A percentile compares a stretch with the other conserved stretches of the same genome.
Conservation (phyloP, 495 filamentous ascomycete genomes). For the Aspergillus nidulans region DNA sequence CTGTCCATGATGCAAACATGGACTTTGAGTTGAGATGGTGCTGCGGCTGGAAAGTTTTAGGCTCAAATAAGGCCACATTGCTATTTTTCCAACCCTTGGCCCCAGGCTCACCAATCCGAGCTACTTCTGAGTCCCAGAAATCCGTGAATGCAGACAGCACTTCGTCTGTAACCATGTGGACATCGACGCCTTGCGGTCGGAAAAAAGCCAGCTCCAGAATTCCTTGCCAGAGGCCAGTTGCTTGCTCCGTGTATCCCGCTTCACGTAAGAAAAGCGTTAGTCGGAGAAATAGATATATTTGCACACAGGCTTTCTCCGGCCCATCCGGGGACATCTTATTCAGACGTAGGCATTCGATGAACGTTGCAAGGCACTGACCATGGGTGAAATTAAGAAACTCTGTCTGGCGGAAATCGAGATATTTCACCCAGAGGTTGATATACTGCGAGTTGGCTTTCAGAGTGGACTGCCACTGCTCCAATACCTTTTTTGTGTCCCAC, state of each 20-base stretch:
- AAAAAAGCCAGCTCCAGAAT: conserved; percentile 71
- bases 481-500: conserved; percentile 64
- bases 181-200: conserved; percentile 31
- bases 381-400: conserved; percentile 64
- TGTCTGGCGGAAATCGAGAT: conserved; percentile 72
- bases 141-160: conserved; percentile 50
- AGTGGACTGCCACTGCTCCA: conserved; percentile 60
- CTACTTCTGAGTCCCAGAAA: conserved; percentile 86
- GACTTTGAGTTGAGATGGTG: conserved; percentile 20
- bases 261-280: conserved; percentile 70
- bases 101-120: conserved; percentile 70
- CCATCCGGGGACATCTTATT: conserved; percentile 25
- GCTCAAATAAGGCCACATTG: conserved; percentile 9
- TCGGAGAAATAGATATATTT: conserved; percentile 70
- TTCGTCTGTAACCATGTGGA: conserved; percentile 4
- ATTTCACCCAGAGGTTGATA: conserved; percentile 65
- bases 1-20: conserved; percentile 56
- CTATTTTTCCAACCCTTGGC: conserved; percentile 64
- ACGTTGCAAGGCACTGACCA: conserved; percentile 55
- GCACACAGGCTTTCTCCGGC: conserved; percentile 38
- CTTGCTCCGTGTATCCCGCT: conserved; percentile 74
- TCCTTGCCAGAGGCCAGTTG: conserved; percentile 78
- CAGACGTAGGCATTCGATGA: conserved; percentile 53
- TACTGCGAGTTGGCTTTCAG: conserved; percentile 54
- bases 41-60: conserved; percentile 19